Evolutionary conservation across 2,329 filamentous ascomycete genomes (phyloP).

Genomic region (Neofusicoccum kwambonambiense): DNA sequence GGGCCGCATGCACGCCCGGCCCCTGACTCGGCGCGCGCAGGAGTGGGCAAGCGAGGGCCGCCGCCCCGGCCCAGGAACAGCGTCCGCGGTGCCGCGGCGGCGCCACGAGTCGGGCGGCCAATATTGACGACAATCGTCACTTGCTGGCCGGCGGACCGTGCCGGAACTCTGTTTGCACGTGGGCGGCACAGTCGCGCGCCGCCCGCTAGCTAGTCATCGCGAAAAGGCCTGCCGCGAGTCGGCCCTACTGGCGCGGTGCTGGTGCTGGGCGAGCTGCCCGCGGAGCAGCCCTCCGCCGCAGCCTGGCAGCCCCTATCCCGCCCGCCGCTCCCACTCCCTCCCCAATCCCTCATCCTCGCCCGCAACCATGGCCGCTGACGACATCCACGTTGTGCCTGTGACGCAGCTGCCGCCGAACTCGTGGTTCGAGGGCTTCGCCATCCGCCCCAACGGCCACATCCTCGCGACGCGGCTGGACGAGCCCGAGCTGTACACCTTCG

Average conservation of each 20-base stretch:
- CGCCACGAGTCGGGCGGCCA: background rate
- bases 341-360: background rate
- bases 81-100: background rate
- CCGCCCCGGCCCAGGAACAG: background rate
- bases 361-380: constrained; percentile 2
- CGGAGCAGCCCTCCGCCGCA: too few species aligned
- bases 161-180: background rate
- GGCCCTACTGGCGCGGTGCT: background rate
- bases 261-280: too few species aligned
- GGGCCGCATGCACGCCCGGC: too few species aligned
- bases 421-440: constrained; percentile 14
- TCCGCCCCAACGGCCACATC: constrained; percentile 16
- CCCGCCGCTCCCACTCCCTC: background rate
- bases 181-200: background rate
- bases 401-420: constrained; percentile 15
- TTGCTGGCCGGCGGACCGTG: background rate
- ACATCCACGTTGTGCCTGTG: constrained; percentile 6
- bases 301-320: background rate
- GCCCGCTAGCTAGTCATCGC: background rate
- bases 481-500: constrained; percentile 18
- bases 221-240: background rate
- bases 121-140: background rate
- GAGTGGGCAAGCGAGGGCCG: background rate
- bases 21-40: background rate
- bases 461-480: constrained; percentile 14